Conservation (phyloP, 768 basidiomycete genomes). For the Podaxis mareebaensis region DNA sequence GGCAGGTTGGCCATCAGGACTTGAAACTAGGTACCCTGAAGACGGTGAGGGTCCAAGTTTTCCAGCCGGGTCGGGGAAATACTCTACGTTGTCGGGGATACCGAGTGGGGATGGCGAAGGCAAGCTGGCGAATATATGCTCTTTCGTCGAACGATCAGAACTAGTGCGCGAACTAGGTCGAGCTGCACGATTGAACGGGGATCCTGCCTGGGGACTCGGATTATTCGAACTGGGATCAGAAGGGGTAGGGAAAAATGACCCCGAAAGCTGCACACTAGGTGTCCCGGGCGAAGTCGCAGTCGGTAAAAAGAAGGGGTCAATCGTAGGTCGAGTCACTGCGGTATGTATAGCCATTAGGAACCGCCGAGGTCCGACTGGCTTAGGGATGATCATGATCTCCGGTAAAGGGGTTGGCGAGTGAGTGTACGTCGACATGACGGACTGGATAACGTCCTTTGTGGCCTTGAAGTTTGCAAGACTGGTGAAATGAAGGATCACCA, state of each 20-base stretch:
- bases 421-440: conserved; percentile 50
- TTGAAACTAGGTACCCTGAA: conserved; percentile 88
- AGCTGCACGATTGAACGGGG: conserved; percentile 30
- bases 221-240: conserved; percentile 4
- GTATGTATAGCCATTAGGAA: conserved; percentile 92
- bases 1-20: conserved; percentile 90
- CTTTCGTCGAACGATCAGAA: conserved; percentile 60
- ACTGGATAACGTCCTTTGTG: conserved; percentile 84
- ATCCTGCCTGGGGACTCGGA: background rate
- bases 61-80: conserved; percentile 69
- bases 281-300: conserved; percentile 90
- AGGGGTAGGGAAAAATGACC: conserved; percentile 43
- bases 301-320: conserved; percentile 93
- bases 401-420: conserved; percentile 54
- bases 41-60: conserved; percentile 76
- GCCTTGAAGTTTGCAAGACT: conserved; percentile 86
- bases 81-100: conserved; percentile 74
- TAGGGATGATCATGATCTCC: conserved; percentile 96
- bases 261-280: conserved; percentile 54
- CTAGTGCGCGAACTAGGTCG: conserved; percentile 57
- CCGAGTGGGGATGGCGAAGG: conserved; percentile 71
- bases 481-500: conserved; percentile 87
- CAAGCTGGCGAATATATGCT: conserved; percentile 35
- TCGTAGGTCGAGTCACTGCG: conserved; percentile 78
- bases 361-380: conserved; percentile 93